Evolutionary conservation across 129 eudicot species (phyloP).

Genomic region (Oenanthe sinensis): DNA sequence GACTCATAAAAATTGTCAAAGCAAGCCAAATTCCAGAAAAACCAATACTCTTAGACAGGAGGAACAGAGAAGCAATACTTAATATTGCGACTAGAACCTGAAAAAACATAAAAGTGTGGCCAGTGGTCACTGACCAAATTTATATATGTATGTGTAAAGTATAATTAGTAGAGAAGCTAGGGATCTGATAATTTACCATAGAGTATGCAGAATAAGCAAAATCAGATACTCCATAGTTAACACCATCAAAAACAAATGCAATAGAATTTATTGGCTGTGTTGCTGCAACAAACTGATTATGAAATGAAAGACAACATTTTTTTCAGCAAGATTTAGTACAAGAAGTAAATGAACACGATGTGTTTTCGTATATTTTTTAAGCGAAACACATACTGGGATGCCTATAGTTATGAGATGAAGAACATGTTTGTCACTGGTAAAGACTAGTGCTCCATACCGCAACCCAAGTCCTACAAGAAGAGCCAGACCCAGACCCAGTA

Average conservation of each 20-base stretch:
- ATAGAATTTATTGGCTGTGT: slow-evolving; percentile 73
- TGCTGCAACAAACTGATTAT: slow-evolving; percentile 62
- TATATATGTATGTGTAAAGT: background rate
- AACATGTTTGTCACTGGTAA: slow-evolving; percentile 53
- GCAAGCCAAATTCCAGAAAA: slow-evolving; percentile 73
- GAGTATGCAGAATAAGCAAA: slow-evolving; percentile 82
- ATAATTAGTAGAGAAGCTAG: no score
- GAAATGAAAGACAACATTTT: background rate
- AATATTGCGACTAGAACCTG: slow-evolving; percentile 47
- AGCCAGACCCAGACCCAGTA: slow-evolving; percentile 70
- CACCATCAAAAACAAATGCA: slow-evolving; percentile 70
- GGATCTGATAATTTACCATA: slow-evolving; percentile 35
- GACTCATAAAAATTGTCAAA: slow-evolving; percentile 56
- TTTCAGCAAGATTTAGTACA: background rate
- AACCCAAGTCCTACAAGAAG: slow-evolving; percentile 67
- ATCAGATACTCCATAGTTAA: slow-evolving; percentile 74
- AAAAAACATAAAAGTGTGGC: background rate
- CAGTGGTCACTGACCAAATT: background rate
- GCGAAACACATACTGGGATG: slow-evolving; percentile 41
- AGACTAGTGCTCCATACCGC: slow-evolving; percentile 64
- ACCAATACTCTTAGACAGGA: slow-evolving; percentile 37
- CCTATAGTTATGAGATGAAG: slow-evolving; percentile 46
- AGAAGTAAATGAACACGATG: background rate
- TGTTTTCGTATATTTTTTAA: background rate
- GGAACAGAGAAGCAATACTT: slow-evolving; percentile 47